Evolutionary conservation across 768 basidiomycete genomes (phyloP).

Genomic region (Tulasnella sp.): DNA sequence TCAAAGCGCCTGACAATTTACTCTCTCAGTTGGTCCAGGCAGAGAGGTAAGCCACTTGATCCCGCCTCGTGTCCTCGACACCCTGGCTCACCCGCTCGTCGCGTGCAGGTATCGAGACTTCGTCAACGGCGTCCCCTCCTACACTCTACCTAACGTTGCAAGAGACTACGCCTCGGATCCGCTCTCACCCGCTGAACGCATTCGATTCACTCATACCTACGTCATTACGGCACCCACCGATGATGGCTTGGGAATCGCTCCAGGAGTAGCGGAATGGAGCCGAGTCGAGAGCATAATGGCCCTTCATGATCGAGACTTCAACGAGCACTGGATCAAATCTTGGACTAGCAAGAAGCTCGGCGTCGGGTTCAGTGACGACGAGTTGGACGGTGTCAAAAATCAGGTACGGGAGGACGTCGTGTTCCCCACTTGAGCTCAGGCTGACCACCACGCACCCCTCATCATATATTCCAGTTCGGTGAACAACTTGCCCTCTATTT

Average conservation of each 20-base stretch:
- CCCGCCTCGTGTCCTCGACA: background rate
- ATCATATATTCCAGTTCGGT: conserved; percentile 58
- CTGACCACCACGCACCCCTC: background rate
- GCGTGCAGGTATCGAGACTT: conserved; percentile 69
- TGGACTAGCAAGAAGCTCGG: conserved; percentile 72
- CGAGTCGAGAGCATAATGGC: conserved; percentile 80
- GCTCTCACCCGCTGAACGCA: conserved; percentile 72
- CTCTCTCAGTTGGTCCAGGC: conserved; percentile 67
- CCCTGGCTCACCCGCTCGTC: conserved; percentile 19
- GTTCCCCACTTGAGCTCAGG: background rate
- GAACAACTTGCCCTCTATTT: conserved; percentile 87
- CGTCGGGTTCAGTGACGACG: conserved; percentile 50
- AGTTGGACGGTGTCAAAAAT: conserved; percentile 70
- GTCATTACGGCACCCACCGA: conserved; percentile 72
- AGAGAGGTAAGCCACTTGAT: conserved; percentile 61
- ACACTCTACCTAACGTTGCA: conserved; percentile 48
- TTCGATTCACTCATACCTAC: conserved; percentile 75
- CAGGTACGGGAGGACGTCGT: conserved; percentile 54
- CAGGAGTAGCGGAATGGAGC: conserved; percentile 72
- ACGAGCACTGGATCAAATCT: conserved; percentile 73
- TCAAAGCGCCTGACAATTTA: conserved; percentile 66
- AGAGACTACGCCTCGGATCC: conserved; percentile 42
- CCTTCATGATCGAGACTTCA: conserved; percentile 82
- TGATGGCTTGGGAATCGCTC: conserved; percentile 82
- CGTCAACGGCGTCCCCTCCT: conserved; percentile 69